Percentiles rank a stretch among this genome's conserved stretches.
These are phyloP conservation scores for Carex arenaria DNA, from an alignment of 202 grass and related monocot species.

Conservation along the genomic window DNA sequence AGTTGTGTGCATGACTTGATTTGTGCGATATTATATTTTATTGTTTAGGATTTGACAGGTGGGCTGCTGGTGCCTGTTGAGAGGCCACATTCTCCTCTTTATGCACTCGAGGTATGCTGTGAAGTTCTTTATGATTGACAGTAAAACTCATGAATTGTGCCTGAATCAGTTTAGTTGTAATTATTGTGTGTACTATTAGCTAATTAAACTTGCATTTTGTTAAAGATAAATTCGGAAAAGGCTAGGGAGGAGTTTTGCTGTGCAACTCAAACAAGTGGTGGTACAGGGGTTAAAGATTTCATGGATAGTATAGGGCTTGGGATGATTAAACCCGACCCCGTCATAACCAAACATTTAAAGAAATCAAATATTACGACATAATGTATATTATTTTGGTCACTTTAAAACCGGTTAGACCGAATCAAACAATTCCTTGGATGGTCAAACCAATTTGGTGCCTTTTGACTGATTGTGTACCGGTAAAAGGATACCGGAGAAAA, in stretches of 20 bases:
- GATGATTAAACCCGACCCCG: not conserved
- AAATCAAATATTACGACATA: no score
- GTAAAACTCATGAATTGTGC: not conserved
- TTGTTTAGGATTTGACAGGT: slow-evolving; percentile 75
- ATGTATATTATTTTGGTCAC: no score
- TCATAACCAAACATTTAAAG: no score
- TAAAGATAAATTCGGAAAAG: slow-evolving; percentile 93
- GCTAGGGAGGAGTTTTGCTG: slow-evolving; percentile 71
- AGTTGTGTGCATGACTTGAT: not conserved
- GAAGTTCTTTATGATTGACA: not conserved
- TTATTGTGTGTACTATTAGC: not conserved
- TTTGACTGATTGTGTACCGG: slow-evolving; percentile 60
- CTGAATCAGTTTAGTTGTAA: no score
- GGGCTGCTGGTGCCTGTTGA: slow-evolving; percentile 64
- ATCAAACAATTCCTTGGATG: slow-evolving; percentile 44
- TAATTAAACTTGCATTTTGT: not conserved
- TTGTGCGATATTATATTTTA: not conserved
- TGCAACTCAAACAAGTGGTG: slow-evolving; percentile 67
- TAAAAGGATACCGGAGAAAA: slow-evolving; percentile 58
- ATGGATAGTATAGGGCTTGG: slow-evolving; percentile 97
- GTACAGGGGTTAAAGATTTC: slow-evolving; percentile 82
- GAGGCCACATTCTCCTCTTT: slow-evolving; percentile 64
- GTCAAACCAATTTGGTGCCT: slow-evolving; percentile 83
- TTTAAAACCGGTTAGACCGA: no score
- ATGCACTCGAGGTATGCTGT: slow-evolving; percentile 73